Conservation (phyloP, 805 yeast species). For the Metschnikowia chrysomelidarum region DNA sequence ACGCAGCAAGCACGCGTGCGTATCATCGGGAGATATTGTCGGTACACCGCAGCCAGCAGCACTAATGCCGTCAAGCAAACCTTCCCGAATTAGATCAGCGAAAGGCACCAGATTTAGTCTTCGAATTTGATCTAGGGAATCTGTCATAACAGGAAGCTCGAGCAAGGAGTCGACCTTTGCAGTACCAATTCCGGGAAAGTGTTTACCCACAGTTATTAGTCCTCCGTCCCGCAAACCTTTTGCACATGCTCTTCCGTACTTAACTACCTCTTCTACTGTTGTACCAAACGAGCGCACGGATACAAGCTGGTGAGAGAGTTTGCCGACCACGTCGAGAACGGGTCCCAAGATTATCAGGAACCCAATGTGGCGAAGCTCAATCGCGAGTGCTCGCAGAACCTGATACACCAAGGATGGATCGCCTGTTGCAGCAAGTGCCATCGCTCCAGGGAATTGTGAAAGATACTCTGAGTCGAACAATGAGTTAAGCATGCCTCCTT, state of each 20-base stretch:
- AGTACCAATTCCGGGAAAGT: constrained; percentile 66
- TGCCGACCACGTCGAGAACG: constrained; percentile 58
- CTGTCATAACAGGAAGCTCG: constrained; percentile 59
- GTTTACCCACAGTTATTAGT: constrained; percentile 55
- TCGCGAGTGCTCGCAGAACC: constrained; percentile 52
- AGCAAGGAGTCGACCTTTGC: constrained; percentile 56
- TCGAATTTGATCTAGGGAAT: constrained; percentile 51
- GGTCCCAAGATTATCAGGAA: constrained; percentile 58
- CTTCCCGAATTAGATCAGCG: constrained; percentile 43
- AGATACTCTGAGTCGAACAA: constrained; percentile 50
- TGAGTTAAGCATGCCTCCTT: constrained; percentile 62
- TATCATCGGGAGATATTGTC: constrained; percentile 55
- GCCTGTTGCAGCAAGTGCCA: constrained; percentile 60
- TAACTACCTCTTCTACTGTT: constrained; percentile 56
- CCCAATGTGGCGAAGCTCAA: constrained; percentile 54
- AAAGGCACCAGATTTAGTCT: constrained; percentile 52
- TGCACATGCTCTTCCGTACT: constrained; percentile 51
- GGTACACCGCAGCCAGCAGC: constrained; percentile 70
- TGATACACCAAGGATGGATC: constrained; percentile 48
- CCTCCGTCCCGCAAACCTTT: constrained; percentile 55
- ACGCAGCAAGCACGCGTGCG: constrained; percentile 62
- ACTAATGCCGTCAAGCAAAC: constrained; percentile 50
- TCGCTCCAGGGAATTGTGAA: constrained; percentile 63
- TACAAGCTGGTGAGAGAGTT: constrained; percentile 52
- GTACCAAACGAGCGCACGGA: constrained; percentile 64